Percentiles rank a stretch among this genome's conserved stretches.
Conservation (phyloP, 2,329 filamentous ascomycete genomes). For the Ascochyta lentis region DNA sequence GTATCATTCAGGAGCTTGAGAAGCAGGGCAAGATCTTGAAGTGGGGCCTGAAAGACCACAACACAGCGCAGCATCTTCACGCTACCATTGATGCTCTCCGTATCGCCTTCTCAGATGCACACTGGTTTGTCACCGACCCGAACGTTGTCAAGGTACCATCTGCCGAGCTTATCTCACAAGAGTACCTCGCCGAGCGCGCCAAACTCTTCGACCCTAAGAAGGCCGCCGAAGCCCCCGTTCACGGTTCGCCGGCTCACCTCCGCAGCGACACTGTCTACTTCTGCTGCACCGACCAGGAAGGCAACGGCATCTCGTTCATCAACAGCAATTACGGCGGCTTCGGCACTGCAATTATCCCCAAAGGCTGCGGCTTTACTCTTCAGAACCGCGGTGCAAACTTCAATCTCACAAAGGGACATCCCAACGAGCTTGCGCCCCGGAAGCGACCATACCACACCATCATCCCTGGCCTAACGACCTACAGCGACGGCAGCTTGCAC, state of each 20-base stretch:
- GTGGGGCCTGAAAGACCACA: constrained; percentile 77
- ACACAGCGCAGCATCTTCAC: constrained; percentile 76
- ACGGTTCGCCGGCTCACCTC: constrained; percentile 78
- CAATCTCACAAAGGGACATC: constrained; percentile 71
- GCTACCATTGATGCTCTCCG: constrained; percentile 86
- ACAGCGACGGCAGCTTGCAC: constrained; percentile 77
- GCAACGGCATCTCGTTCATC: constrained; percentile 95
- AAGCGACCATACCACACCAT: constrained; percentile 98
- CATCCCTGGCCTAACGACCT: constrained; percentile 90
- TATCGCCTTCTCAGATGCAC: constrained; percentile 87
- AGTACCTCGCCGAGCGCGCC: constrained; percentile 75
- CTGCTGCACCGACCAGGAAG: constrained; percentile 77
- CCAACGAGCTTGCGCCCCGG: constrained; percentile 78
- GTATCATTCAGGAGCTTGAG: constrained; percentile 88
- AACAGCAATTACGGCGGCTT: constrained; percentile 94
- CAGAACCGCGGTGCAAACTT: constrained; percentile 95
- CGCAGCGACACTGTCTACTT: constrained; percentile 97
- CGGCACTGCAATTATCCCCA: constrained; percentile 84
- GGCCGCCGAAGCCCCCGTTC: constrained; percentile 62
- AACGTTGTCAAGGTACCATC: constrained; percentile 73
- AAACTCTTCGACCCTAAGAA: constrained; percentile 66
- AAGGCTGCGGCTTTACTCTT: constrained; percentile 87
- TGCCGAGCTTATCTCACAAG: constrained; percentile 70
- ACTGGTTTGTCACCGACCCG: constrained; percentile 90
- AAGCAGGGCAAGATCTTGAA: constrained; percentile 73